Evolutionary conservation across 805 yeast genomes (phyloP), one percentile per base, ranked within the genome.

Genomic region (Yamadazyma ubonensis): DNA sequence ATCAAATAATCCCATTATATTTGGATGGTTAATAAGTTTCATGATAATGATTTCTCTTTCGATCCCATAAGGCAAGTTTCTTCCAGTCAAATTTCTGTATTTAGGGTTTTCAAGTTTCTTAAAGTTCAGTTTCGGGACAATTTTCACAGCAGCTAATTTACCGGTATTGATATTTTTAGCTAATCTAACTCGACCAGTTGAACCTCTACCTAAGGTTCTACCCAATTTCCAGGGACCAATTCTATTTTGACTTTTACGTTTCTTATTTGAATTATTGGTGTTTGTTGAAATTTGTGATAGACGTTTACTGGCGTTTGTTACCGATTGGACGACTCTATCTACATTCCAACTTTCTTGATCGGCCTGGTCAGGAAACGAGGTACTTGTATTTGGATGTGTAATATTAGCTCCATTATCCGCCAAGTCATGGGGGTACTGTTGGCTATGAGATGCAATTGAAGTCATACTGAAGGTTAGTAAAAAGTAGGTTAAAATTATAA

Each of bases 211-310:
- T 37, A 93, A 69, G 2, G 99, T 93, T 50, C 91, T 76, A 20
- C 98, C 98, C 26, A 93, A 70, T 57, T 88, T 86, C 99, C 99
- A 93, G 2, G 99, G 97, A 2, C 99, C 99, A 32, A 93, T 81
- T 50, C 79, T 73, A 48, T 75, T 74, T 51, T 75, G 79, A 43
- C 50, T 50, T 43, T 66, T 60, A 33, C 72, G 70, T 61, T 54
- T 76, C 59, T 66, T 63, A 39, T 58, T 58, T 10, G 64, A 68
- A 50, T 56, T 64, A 45, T 59, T 63, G 16, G 75, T 69, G 45
- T 59, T 61, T 37, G 76, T 68, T 29, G 73, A 55, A 52, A 72
- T 56, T 53, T 75, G 80, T 7, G 79, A 75, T 30, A 75, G 59
- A 36, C 81, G 55, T 46, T 74, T 73, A 29, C 73, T 64, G 29